These are phyloP conservation scores for Podospora australis DNA, from an alignment of 495 filamentous ascomycete species.

Conservation along the genomic window DNA sequence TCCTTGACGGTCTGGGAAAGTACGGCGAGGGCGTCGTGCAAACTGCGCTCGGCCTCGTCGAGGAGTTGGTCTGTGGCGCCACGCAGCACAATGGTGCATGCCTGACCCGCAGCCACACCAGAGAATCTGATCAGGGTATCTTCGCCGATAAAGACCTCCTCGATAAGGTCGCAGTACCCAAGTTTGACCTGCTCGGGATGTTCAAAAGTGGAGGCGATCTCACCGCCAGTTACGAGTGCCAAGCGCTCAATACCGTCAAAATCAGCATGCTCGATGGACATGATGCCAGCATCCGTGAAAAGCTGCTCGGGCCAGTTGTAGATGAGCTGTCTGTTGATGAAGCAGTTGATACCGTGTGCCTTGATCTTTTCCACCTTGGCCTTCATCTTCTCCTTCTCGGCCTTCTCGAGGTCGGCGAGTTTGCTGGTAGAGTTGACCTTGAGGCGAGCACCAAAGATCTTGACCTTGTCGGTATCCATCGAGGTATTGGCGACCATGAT, in stretches of 20 bases:
- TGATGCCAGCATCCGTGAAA: conserved; percentile 94
- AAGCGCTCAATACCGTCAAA: conserved; percentile 96
- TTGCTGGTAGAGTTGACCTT: conserved; percentile 94
- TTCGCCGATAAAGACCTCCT: conserved; percentile 96
- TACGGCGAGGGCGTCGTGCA: conserved; percentile 94
- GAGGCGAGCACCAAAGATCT: conserved; percentile 95
- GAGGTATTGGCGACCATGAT: conserved; percentile 95
- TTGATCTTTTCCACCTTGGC: conserved; percentile 98
- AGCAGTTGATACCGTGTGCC: conserved; percentile 98
- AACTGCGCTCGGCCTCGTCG: conserved; percentile 90
- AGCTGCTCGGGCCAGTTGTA: conserved; percentile 99
- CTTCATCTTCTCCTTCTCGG: conserved; percentile 98
- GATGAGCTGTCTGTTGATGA: conserved; percentile 97
- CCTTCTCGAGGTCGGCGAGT: conserved; percentile 93
- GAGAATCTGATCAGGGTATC: conserved; percentile 97
- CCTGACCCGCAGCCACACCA: conserved; percentile 86
- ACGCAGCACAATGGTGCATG: conserved; percentile 93
- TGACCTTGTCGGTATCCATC: conserved; percentile 99
- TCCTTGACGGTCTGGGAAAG: conserved; percentile 95
- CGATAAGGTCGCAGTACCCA: conserved; percentile 89
- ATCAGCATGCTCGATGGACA: conserved; percentile 97
- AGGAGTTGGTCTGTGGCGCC: conserved; percentile 95
- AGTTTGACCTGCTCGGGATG: conserved; percentile 96
- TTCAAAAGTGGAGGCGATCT: conserved; percentile 96
- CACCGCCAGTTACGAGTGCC: conserved; percentile 90